Percentiles rank a stretch among this genome's conserved stretches.
Conservation (phyloP, 805 yeast genomes). For the Schwanniomyces pseudopolymorphus region DNA sequence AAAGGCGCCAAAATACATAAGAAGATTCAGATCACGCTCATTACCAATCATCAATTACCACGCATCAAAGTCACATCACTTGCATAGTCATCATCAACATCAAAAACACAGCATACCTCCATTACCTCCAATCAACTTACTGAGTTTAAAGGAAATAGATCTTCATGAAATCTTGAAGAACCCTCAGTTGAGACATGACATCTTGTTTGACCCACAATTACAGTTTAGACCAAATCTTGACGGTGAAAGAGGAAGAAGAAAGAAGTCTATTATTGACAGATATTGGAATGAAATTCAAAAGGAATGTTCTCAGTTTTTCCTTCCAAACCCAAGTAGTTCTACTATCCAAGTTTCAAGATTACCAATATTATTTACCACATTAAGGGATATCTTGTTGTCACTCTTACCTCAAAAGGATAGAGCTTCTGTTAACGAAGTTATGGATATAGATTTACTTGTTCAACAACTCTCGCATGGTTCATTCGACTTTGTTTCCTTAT, state of each 20-base stretch:
- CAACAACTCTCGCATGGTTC: constrained; percentile 73
- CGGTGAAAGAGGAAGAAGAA: constrained; percentile 84
- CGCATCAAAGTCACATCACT: constrained; percentile 10
- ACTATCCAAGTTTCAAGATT: constrained; percentile 43
- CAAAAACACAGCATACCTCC: constrained; percentile 34
- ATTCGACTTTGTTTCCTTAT: constrained; percentile 68
- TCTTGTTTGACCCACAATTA: constrained; percentile 85
- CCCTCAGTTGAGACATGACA: constrained; percentile 91
- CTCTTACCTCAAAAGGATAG: constrained; percentile 79
- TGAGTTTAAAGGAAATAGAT: constrained; percentile 81
- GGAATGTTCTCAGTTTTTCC: constrained; percentile 55
- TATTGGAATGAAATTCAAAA: constrained; percentile 78
- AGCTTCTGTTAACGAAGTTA: constrained; percentile 60
- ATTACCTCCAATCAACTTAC: constrained; percentile 81
- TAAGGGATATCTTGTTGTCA: constrained; percentile 71
- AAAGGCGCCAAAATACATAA: constrained; percentile 33
- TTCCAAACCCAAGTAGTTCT: constrained; percentile 5
- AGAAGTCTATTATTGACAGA: constrained; percentile 70
- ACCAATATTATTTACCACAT: constrained; percentile 72
- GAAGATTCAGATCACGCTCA: constrained; percentile 38
- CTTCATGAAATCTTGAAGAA: constrained; percentile 84
- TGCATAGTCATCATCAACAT: constrained; percentile 13
- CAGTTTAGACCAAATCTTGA: constrained; percentile 90
- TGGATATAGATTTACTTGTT: constrained; percentile 72
- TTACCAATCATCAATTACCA: constrained; percentile 42